phyloP scores from a whole-genome alignment of 768 basidiomycete species.

The Antrodiella citrinella region DNA sequence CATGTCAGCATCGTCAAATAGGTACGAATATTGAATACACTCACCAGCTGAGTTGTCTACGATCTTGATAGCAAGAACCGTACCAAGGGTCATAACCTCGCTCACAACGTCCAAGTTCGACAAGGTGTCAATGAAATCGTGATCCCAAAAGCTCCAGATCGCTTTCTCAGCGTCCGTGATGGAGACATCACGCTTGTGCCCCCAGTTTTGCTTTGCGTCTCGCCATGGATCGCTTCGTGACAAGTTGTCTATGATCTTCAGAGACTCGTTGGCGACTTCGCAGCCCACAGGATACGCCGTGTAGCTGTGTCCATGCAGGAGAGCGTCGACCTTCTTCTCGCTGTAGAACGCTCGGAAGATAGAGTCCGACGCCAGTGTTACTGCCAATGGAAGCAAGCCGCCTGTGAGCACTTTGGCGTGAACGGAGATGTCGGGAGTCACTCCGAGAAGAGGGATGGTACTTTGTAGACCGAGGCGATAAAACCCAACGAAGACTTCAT shows the following conservation, averaged over 20 bases:
- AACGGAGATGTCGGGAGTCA: slow-evolving; percentile 80
- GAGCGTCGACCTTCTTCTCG: slow-evolving; percentile 69
- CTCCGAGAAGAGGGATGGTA: slow-evolving; percentile 56
- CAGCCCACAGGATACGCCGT: slow-evolving; percentile 93
- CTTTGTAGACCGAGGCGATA: slow-evolving; percentile 76
- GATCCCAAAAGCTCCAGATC: slow-evolving; percentile 89
- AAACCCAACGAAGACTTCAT: slow-evolving; percentile 94
- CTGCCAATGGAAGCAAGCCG: slow-evolving; percentile 79
- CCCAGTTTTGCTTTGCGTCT: slow-evolving; percentile 57
- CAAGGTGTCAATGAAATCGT: slow-evolving; percentile 54
- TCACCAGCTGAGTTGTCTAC: slow-evolving; percentile 48
- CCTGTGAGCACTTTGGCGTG: slow-evolving; percentile 93
- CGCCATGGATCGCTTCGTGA: slow-evolving; percentile 46
- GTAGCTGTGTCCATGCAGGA: slow-evolving; percentile 94
- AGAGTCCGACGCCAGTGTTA: slow-evolving; percentile 72
- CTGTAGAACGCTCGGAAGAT: slow-evolving; percentile 79
- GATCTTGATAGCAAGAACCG: slow-evolving; percentile 74
- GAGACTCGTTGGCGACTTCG: slow-evolving; percentile 77
- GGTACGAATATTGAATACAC: slow-evolving; percentile 10
- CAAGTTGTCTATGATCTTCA: slow-evolving; percentile 54
- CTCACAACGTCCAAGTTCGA: slow-evolving; percentile 51
- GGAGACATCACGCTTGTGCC: slow-evolving; percentile 10
- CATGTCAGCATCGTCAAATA: neutral
- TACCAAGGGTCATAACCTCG: slow-evolving; percentile 83
- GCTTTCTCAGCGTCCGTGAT: slow-evolving; percentile 10